Base-by-base conservation (phyloP, 129 eudicot species). In the Arctium lappa region DNA sequence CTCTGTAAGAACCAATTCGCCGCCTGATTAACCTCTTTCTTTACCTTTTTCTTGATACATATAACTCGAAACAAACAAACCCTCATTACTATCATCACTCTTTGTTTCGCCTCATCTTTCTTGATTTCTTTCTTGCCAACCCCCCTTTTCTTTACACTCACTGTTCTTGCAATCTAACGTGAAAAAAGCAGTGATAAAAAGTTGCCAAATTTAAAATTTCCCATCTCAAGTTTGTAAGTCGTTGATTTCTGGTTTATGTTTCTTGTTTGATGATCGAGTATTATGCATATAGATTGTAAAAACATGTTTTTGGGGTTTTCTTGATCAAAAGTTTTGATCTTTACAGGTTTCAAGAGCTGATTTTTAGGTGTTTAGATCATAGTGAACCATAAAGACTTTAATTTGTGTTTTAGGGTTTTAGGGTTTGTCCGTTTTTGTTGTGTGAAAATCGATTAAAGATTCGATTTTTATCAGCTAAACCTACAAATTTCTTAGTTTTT, bases 11-110 rank as follows among this genome's bases (percentile, higher is more conserved):
- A 82, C 36, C 84, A 83, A 86, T 85, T 89, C 89, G 97, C 97
- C 97, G 97, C 98, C 95, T 86, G 90, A 87, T 88, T 90, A 88
- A 91, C 89, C 87, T 85, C 65, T 74, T 65, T 79, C 76, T 86
- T 69, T 63, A 42, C 79, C 78, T 84, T 72, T 76, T 72, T 76
- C 81, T 74, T 82, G 69, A 75, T 79, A 63, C 86, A 31, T 78
- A 79, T 84, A 79, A 38, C 62, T 80, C 74, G 32, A 65, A 22
- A 22, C 27, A 22, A 22, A 77, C 83, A 72, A 77, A 81, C 88
- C 85, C 88, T 86, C 88, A 36, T 81, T 85, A 81, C 86, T 74
- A n/a, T 80, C 80, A 39, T 10, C 50, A n/a, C 12, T 78, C 76
- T 81, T 68, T 69, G 12, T 83, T 33, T 82, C 60, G 34, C 68